Evolutionary conservation across 1,284 basidiomycete genomes (phyloP).

Genomic region (Ustilago vetiveriae): DNA sequence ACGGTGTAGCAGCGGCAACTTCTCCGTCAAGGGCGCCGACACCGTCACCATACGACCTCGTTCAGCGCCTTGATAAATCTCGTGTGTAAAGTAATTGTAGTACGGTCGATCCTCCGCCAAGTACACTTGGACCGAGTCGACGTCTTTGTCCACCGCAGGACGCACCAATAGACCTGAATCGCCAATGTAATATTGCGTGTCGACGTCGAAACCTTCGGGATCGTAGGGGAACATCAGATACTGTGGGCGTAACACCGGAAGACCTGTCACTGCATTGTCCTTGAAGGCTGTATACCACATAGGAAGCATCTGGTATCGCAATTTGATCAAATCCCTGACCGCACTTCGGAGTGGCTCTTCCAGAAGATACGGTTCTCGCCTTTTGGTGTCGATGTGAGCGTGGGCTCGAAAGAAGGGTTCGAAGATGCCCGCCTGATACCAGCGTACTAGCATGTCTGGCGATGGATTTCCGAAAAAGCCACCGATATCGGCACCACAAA

Average conservation of each 20-base stretch:
- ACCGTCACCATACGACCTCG: slow-evolving; percentile 76
- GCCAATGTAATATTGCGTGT: slow-evolving; percentile 94
- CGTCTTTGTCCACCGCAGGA: slow-evolving; percentile 83
- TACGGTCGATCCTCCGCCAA: slow-evolving; percentile 91
- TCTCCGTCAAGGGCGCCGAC: slow-evolving; percentile 71
- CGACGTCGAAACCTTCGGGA: slow-evolving; percentile 81
- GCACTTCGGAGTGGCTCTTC: slow-evolving; percentile 87
- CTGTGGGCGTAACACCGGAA: slow-evolving; percentile 74
- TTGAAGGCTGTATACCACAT: slow-evolving; percentile 96
- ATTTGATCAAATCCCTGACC: slow-evolving; percentile 79
- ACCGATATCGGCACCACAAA: slow-evolving; percentile 92
- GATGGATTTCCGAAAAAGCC: slow-evolving; percentile 98
- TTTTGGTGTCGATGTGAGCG: slow-evolving; percentile 97
- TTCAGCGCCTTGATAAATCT: slow-evolving; percentile 73
- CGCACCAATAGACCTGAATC: slow-evolving; percentile 88
- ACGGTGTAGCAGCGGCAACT: slow-evolving; percentile 83
- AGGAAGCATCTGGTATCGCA: slow-evolving; percentile 88
- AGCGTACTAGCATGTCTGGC: slow-evolving; percentile 91
- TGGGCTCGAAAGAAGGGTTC: slow-evolving; percentile 98
- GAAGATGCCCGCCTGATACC: slow-evolving; percentile 96
- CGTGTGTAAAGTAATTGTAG: slow-evolving; percentile 84
- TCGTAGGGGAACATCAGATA: slow-evolving; percentile 92
- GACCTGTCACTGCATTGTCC: slow-evolving; percentile 54
- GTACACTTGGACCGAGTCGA: slow-evolving; percentile 79
- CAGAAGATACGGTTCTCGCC: slow-evolving; percentile 91